A percentile compares a stretch with the other conserved stretches of the same genome.
These are phyloP conservation scores for Vigna nakashimae DNA, from an alignment of 306 rosid species.

Conservation along the genomic window DNA sequence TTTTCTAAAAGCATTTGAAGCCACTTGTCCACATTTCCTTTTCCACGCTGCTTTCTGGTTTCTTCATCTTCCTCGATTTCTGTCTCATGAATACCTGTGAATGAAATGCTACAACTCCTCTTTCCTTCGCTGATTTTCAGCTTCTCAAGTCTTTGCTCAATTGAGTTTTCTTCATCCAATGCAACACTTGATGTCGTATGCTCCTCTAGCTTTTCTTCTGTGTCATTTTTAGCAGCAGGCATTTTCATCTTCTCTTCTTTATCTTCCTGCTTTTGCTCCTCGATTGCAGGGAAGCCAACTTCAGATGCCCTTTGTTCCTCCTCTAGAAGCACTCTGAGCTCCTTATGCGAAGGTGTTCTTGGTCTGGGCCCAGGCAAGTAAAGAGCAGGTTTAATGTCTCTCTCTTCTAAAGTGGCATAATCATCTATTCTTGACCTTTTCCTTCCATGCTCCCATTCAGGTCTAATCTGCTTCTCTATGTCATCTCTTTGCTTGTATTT, in stretches of 20 bases:
- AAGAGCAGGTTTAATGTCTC: constrained; percentile 54
- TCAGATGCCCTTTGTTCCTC: constrained; percentile 82
- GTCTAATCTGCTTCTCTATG: constrained; percentile 80
- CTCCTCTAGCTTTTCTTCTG: constrained; percentile 53
- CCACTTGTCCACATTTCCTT: constrained; percentile 96
- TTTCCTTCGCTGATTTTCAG: constrained; percentile 63
- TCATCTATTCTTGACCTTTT: constrained; percentile 88
- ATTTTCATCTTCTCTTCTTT: constrained; percentile 48
- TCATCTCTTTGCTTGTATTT: constrained; percentile 76
- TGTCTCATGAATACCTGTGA: constrained; percentile 50
- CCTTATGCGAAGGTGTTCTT: constrained; percentile 76
- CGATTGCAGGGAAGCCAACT: constrained; percentile 58
- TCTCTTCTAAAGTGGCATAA: constrained; percentile 59
- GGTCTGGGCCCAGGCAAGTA: constrained; percentile 66
- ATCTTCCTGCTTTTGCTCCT: constrained; percentile 53
- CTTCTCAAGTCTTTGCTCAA: constrained; percentile 56
- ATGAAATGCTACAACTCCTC: constrained; percentile 44
- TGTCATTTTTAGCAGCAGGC: constrained; percentile 34
- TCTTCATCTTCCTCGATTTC: constrained; percentile 86
- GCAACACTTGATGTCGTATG: constrained; percentile 51
- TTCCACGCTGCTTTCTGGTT: constrained; percentile 76
- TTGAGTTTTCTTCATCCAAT: constrained; percentile 58
- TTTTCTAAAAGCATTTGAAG: constrained; percentile 84
- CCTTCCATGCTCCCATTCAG: constrained; percentile 81
- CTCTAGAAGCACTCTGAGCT: constrained; percentile 82